Conservation (phyloP, 139 green algal genomes). For the Gonium pectorale region DNA sequence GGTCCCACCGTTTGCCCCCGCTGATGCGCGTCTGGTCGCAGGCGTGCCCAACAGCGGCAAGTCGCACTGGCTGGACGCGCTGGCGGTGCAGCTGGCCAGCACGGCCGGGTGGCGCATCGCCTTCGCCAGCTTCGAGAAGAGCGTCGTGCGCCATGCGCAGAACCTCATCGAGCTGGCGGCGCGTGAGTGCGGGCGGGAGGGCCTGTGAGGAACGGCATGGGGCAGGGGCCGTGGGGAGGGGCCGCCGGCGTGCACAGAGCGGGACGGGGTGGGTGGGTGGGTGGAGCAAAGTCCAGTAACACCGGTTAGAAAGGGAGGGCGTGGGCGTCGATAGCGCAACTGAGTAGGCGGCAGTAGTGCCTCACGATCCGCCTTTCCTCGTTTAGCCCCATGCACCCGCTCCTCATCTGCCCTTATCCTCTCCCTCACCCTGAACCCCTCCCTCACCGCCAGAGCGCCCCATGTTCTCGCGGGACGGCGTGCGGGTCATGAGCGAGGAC, state of each 20-base stretch:
- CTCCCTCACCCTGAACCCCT: background rate
- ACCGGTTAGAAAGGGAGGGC: no score
- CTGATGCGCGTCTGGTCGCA: background rate
- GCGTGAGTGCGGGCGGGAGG: slow-evolving; percentile 19
- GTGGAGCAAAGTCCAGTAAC: no score
- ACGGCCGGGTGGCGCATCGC: slow-evolving; percentile 89
- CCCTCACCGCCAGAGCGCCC: background rate
- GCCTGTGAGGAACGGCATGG: no score
- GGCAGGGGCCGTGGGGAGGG: no score
- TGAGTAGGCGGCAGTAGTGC: no score
- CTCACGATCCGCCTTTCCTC: no score
- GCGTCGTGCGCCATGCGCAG: slow-evolving; percentile 33
- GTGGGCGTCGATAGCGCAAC: no score
- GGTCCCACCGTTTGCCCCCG: no score
- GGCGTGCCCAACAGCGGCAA: slow-evolving; percentile 97
- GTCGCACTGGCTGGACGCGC: slow-evolving; percentile 95
- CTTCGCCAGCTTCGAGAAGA: slow-evolving; percentile 94
- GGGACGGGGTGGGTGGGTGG: no score
- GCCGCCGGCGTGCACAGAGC: no score
- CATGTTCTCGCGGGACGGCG: slow-evolving; percentile 39
- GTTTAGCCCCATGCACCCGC: no score
- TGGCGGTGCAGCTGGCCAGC: slow-evolving; percentile 88
- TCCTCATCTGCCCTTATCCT: no score
- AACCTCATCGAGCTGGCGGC: slow-evolving; percentile 58
- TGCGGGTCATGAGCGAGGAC: slow-evolving; percentile 66